These are phyloP conservation scores for Areca catechu DNA, from an alignment of 176 grass and related monocot genomes.

Conservation along the genomic window DNA sequence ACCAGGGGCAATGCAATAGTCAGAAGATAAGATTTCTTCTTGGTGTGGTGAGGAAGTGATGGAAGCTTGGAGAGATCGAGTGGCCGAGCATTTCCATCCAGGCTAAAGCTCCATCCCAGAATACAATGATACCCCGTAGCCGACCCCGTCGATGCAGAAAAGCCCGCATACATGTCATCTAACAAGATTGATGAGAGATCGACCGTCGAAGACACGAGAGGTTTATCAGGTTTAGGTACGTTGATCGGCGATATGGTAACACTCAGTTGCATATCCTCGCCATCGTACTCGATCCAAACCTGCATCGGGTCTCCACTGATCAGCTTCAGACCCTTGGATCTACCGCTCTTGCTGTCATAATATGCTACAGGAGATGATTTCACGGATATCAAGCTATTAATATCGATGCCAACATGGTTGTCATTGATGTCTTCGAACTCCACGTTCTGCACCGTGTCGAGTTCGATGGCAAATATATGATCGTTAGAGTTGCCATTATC, in stretches of 20 bases:
- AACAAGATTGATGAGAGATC: slow-evolving; percentile 31
- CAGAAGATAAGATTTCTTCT: background rate
- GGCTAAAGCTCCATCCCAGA: slow-evolving; percentile 58
- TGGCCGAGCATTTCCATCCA: slow-evolving; percentile 28
- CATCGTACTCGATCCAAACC: slow-evolving; percentile 63
- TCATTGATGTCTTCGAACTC: slow-evolving; percentile 36
- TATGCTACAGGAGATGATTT: slow-evolving; percentile 1
- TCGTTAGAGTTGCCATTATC: slow-evolving; percentile 10
- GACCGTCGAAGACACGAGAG: slow-evolving; percentile 20
- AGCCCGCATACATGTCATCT: slow-evolving; percentile 40
- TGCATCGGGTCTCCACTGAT: slow-evolving; percentile 19
- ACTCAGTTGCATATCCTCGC: slow-evolving; percentile 18
- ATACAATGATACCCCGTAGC: slow-evolving; percentile 51
- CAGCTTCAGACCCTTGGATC: slow-evolving; percentile 1
- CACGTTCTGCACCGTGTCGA: slow-evolving; percentile 37
- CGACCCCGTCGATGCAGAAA: slow-evolving; percentile 53
- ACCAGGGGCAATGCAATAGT: background rate
- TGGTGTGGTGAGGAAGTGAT: slow-evolving; percentile 9
- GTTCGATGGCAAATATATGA: slow-evolving; percentile 50
- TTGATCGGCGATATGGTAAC: slow-evolving; percentile 28
- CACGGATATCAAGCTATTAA: slow-evolving; percentile 24
- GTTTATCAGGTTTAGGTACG: slow-evolving; percentile 12
- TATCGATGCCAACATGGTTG: slow-evolving; percentile 61
- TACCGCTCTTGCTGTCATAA: background rate
- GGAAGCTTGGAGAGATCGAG: slow-evolving; percentile 54